These are phyloP conservation scores for Ochromonas danica DNA, from an alignment of 108 stramenopile species.

Conservation along the genomic window DNA sequence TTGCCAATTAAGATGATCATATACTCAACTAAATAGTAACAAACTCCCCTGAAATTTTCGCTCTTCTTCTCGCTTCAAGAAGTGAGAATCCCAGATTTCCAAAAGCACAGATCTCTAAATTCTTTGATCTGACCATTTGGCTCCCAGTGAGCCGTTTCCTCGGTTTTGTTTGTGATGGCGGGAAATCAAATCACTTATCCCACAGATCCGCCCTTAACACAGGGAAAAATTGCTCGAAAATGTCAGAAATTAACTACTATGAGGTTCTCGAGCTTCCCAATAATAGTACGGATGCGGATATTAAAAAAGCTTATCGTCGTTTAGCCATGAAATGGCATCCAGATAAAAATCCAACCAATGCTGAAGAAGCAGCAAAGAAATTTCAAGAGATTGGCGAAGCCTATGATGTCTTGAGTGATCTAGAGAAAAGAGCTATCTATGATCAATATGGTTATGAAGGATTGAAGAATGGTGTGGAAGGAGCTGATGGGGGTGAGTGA, in stretches of 20 bases:
- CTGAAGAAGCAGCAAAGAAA: slow-evolving; percentile 66
- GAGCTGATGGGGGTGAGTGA: slow-evolving; percentile 49
- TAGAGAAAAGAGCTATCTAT: slow-evolving; percentile 86
- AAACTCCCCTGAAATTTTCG: too few species aligned
- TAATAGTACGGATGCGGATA: slow-evolving; percentile 50
- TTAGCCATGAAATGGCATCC: slow-evolving; percentile 75
- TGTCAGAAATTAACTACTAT: slow-evolving; percentile 51
- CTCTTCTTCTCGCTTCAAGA: too few species aligned
- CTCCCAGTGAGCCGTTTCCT: too few species aligned
- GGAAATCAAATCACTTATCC: too few species aligned
- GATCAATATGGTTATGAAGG: slow-evolving; percentile 95
- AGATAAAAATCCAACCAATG: slow-evolving; percentile 77
- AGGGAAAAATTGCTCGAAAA: too few species aligned
- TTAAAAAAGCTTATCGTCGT: slow-evolving; percentile 83
- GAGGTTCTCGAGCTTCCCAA: slow-evolving; percentile 45
- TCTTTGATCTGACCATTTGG: too few species aligned
- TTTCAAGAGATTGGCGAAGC: slow-evolving; percentile 92
- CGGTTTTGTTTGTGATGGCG: too few species aligned
- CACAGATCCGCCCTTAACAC: too few species aligned
- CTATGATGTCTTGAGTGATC: slow-evolving; percentile 91
- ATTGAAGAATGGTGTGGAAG: slow-evolving; percentile 82
- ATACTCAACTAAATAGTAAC: too few species aligned
- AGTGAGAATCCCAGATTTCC: too few species aligned
- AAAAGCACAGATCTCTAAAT: too few species aligned
- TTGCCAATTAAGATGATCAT: too few species aligned